phyloP scores from a whole-genome alignment of 2,329 filamentous ascomycete genomes.

The Exophiala dermatitidis region DNA sequence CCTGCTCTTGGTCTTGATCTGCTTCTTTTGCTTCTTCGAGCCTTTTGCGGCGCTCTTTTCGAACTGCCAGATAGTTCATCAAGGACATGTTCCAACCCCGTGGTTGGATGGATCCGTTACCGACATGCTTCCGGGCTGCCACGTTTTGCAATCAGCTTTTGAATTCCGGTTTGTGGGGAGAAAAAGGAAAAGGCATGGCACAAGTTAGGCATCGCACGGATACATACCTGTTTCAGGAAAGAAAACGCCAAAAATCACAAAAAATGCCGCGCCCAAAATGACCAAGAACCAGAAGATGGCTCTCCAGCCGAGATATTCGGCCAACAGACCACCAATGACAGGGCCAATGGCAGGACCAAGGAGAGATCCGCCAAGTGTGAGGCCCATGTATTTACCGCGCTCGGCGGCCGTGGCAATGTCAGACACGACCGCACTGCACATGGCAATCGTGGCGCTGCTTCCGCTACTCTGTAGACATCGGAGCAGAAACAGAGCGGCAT shows the following conservation, averaged over 20 bases:
- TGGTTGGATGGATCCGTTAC: conserved; percentile 36
- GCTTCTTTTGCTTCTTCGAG: conserved; percentile 5
- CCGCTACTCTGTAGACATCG: conserved; percentile 33
- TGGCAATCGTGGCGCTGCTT: conserved; percentile 37
- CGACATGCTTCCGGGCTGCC: conserved; percentile 31
- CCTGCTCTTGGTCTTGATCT: not conserved
- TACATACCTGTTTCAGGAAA: conserved; percentile 33
- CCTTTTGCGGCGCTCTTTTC: conserved; percentile 17
- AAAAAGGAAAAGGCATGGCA: too few relatives aligned
- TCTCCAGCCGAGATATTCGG: conserved; percentile 46
- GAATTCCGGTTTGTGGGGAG: not conserved
- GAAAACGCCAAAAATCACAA: conserved; percentile 29
- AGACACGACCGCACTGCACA: conserved; percentile 36
- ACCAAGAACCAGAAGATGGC: conserved; percentile 50
- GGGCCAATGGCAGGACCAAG: conserved; percentile 42
- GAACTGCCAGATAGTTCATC: conserved; percentile 25
- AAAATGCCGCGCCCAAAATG: conserved; percentile 39
- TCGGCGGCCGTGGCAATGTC: conserved; percentile 36
- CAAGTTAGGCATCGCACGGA: not conserved
- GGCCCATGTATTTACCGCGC: conserved; percentile 38
- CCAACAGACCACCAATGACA: conserved; percentile 36
- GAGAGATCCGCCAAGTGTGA: conserved; percentile 33
- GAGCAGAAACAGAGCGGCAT: conserved; percentile 34
- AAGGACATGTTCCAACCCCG: conserved; percentile 34
- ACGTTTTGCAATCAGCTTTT: not conserved